Evolutionary conservation across 2,329 filamentous ascomycete genomes (phyloP), one percentile per base, ranked within the genome.

Genomic region (Ophiognomonia clavigignenti-juglandacearum): DNA sequence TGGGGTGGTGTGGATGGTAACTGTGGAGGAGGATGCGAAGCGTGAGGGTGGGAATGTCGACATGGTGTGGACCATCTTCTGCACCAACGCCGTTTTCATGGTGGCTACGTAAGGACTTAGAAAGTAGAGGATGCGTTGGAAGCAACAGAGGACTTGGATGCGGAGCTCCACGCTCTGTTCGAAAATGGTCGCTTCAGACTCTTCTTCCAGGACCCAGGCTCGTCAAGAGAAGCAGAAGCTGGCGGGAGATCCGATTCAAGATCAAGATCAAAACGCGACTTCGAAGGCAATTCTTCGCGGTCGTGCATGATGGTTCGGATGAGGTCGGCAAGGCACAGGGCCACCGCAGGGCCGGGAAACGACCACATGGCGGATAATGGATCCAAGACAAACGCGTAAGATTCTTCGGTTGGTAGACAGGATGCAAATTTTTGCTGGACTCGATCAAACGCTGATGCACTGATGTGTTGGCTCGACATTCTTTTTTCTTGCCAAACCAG

Each of bases 311-410:
- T 14, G n/a, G 24, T 14, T 16, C 43, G 29, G 31, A 45, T 16
- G 26, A 45, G 26, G 18, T 45, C 35, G 35, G 38, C 35, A 26
- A 39, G 10, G 36, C 36, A 39, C 13, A 32, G 20, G n/a, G 43
- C 43, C 14, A 45, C 19, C 43, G 22, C 27, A 11, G 43, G 43
- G 9, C 43, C 36, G 8, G 43, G 43, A 6, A 39, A 39, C 16
- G 35, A 34, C 19, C 38, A 18, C 35, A 45, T 45, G 4, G n/a
- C 34, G 35, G 9, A 39, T 11, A 13, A 26, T 8, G 18, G 14
- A 7, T 14, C 7, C 3, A 9, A 27, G 20, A 20, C 13, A 10
- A 10, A 14, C 34, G 4, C 7, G 34, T 10, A 9, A 36, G 20
- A 42, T 32, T 23, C 7, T 8, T 32, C 13, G n/a, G 5, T 4